Conservation (phyloP, 2,329 filamentous ascomycete species). For the Pseudogymnoascus sp. region DNA sequence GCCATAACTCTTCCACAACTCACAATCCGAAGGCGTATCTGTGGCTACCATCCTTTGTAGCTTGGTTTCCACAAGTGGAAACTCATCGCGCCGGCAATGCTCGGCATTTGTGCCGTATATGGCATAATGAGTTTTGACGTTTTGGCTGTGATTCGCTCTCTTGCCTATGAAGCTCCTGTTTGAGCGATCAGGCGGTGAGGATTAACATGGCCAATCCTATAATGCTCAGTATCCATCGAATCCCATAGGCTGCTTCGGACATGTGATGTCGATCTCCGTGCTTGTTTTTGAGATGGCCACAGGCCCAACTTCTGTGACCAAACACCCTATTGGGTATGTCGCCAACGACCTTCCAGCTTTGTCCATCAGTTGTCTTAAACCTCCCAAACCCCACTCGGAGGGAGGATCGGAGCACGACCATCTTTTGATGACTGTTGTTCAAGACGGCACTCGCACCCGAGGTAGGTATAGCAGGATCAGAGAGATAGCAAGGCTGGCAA, state of each 20-base stretch:
- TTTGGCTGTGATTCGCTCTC: neutral
- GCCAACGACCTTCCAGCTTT: neutral
- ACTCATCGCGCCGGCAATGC: conserved; percentile 2
- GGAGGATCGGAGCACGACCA: neutral
- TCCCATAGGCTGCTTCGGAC: conserved; percentile 1
- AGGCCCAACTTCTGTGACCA: neutral
- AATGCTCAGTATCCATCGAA: neutral
- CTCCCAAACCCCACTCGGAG: neutral
- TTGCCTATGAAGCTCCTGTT: neutral
- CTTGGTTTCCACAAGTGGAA: neutral
- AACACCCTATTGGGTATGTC: neutral
- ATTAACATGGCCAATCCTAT: neutral
- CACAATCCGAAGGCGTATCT: neutral
- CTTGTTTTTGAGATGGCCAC: conserved; percentile 1
- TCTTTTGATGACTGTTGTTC: neutral
- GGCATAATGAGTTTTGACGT: neutral
- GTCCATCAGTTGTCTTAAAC: neutral
- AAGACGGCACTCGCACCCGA: neutral
- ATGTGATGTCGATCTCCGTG: conserved; percentile 5
- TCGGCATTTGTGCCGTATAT: conserved; percentile 3
- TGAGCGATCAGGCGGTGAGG: neutral
- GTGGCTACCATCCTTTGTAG: neutral
- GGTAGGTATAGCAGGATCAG: neutral
- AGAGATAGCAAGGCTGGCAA: neutral
- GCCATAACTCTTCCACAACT: neutral